These are phyloP conservation scores for Limonomyces culmigenus DNA, from an alignment of 1,284 basidiomycete species.

Conservation along the genomic window DNA sequence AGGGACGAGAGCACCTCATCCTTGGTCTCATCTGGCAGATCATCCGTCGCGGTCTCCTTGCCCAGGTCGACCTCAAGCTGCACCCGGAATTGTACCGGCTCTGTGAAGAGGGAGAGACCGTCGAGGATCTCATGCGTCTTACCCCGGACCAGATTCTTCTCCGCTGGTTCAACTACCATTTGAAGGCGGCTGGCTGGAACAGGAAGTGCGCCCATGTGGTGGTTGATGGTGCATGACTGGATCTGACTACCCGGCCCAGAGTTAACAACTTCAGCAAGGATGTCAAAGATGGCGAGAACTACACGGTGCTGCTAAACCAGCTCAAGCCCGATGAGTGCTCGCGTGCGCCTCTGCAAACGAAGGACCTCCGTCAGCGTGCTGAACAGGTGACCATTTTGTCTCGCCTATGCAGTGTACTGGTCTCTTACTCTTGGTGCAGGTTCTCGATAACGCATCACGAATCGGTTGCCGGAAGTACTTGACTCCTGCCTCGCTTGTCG, in stretches of 20 bases:
- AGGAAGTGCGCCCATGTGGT: constrained; percentile 35
- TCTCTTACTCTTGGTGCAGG: no score
- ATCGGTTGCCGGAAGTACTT: constrained; percentile 96
- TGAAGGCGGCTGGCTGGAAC: constrained; percentile 89
- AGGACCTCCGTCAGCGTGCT: constrained; percentile 69
- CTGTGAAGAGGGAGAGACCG: constrained; percentile 91
- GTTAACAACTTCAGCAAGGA: constrained; percentile 98
- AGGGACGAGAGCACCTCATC: constrained; percentile 92
- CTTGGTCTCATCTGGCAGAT: constrained; percentile 99
- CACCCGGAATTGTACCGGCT: constrained; percentile 94
- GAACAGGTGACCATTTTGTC: constrained; percentile 62
- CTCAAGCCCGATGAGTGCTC: constrained; percentile 90
- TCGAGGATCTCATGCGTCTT: constrained; percentile 85
- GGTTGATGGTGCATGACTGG: neutral
- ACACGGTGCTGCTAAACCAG: constrained; percentile 90
- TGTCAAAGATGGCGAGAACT: constrained; percentile 92
- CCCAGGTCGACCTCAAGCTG: constrained; percentile 94
- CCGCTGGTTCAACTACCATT: constrained; percentile 97
- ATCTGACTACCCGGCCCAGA: no score
- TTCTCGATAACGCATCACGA: constrained; percentile 83
- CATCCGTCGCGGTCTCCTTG: constrained; percentile 85
- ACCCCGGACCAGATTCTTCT: constrained; percentile 95
- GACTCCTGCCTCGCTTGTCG: constrained; percentile 77
- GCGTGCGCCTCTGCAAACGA: constrained; percentile 79
- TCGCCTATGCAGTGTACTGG: constrained; percentile 15